These are phyloP conservation scores for Paratinospora sagittata DNA, from an alignment of 164 flowering plant genomes.

Conservation along the genomic window DNA sequence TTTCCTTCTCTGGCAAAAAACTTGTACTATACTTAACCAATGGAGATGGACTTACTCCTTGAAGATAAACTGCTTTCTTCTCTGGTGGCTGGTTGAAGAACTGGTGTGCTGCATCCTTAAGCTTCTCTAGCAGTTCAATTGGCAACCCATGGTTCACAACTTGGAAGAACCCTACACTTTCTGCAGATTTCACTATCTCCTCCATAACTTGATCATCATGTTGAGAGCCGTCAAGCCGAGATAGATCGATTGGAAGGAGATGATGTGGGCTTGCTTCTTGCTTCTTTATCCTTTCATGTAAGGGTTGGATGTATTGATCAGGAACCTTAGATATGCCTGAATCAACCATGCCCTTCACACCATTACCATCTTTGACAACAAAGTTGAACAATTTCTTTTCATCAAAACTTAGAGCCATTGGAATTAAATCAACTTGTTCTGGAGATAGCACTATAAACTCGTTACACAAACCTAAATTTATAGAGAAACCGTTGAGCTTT, in stretches of 20 bases:
- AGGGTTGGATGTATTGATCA: conserved; percentile 27
- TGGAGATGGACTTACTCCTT: conserved; percentile 28
- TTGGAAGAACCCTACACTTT: conserved; percentile 41
- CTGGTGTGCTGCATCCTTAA: conserved; percentile 26
- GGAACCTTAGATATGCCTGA: conserved; percentile 29
- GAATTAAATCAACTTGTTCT: no score
- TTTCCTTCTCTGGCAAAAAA: conserved; percentile 43
- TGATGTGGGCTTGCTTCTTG: background rate
- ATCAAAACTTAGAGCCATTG: conserved; percentile 21
- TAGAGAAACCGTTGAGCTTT: no score
- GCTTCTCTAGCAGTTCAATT: conserved; percentile 28
- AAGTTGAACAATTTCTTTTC: conserved; percentile 26
- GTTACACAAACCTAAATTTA: no score
- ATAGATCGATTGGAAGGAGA: conserved; percentile 27
- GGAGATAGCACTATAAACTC: no score
- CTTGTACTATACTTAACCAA: conserved; percentile 37
- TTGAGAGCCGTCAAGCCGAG: conserved; percentile 27
- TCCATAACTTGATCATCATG: conserved; percentile 25
- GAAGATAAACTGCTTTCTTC: conserved; percentile 30
- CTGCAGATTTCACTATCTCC: conserved; percentile 25
- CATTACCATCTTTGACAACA: conserved; percentile 33
- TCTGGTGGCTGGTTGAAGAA: conserved; percentile 31
- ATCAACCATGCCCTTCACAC: conserved; percentile 40
- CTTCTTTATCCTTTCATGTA: conserved; percentile 27
- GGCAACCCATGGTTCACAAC: conserved; percentile 41